phyloP scores from a whole-genome alignment of 1,284 basidiomycete species.

The Malassezia restricta region DNA sequence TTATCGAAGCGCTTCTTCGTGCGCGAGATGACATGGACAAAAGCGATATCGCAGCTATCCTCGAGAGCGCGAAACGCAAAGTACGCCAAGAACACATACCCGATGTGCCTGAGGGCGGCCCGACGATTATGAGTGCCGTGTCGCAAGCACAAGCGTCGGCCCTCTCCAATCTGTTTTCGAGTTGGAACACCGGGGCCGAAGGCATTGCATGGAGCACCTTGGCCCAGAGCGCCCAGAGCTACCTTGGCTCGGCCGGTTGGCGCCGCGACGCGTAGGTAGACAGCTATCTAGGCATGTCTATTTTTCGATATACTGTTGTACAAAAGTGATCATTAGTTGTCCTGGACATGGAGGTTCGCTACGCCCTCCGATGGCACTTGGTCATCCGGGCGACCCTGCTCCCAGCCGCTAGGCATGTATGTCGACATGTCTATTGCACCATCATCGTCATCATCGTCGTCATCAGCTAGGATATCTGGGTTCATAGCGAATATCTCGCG shows the following conservation, averaged over 20 bases:
- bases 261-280: constrained; percentile 5
- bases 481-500: constrained; percentile 87
- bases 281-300: neutral
- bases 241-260: constrained; percentile 15
- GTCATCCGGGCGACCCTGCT: constrained; percentile 30
- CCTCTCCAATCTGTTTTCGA: constrained; percentile 18
- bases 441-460: constrained; percentile 56
- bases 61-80: constrained; percentile 85
- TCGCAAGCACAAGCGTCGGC: constrained; percentile 24
- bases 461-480: constrained; percentile 80
- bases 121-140: constrained; percentile 36
- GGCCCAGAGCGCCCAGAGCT: constrained; percentile 17
- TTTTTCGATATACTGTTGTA: neutral
- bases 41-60: constrained; percentile 71
- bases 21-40: constrained; percentile 82
- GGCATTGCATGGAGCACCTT: constrained; percentile 14
- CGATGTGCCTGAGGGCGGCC: constrained; percentile 30
- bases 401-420: constrained; percentile 36
- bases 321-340: neutral
- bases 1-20: constrained; percentile 79
- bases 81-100: constrained; percentile 51
- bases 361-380: constrained; percentile 4
- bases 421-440: constrained; percentile 33
- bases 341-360: neutral
- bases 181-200: constrained; percentile 3